Base-by-base conservation (phyloP, 2,329 filamentous ascomycete species). In the Rutstroemia sp. region DNA sequence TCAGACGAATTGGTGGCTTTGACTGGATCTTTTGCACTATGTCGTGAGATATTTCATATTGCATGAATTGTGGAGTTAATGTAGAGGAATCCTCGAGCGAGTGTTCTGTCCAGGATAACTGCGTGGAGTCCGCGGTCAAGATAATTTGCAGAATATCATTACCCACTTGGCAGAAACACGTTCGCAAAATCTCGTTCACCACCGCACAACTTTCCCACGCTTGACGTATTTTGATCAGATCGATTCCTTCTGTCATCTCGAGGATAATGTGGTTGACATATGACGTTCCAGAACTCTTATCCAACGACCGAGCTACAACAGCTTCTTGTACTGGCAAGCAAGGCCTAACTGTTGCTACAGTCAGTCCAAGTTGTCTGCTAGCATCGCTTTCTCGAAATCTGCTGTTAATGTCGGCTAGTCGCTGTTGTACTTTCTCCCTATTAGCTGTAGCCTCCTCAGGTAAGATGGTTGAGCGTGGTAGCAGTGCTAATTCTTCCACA, bases 281-380 rank as follows among this genome's bases (percentile, higher is more conserved):
- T 21, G 30, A 5, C 2, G 65, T 60, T 4, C 68, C 70, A 2
- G 60, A 46, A 2, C 64, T 48, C n/a, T 67, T 68, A 9, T 36
- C 40, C 16, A 64, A 57, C 2, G 71, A 65, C 8, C 73, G 57
- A 1, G 71, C 66, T 25, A 75, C 58, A 2, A 75, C 58, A 1
- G 68, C 68, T 58, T 71, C 69, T 49, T 75, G 73, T 5, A 70
- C 58, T 7, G 67, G 63, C 3, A 68, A 65, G 58, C 67, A 69
- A 2, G 71, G 71, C 8, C 38, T n/a, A 21, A n/a, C 23, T 7
- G 7, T 34, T 10, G 25, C 25, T n/a, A 51, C 12, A 12, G 39
- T 16, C 4, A 27, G 23, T 27, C 10, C 38, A 16, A 19, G 42
- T 3, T 44, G 25, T 19, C 42, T 51, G 2, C 49, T 36, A 12